Conservation (phyloP, 1,284 basidiomycete genomes). For the Boletus sp. region DNA sequence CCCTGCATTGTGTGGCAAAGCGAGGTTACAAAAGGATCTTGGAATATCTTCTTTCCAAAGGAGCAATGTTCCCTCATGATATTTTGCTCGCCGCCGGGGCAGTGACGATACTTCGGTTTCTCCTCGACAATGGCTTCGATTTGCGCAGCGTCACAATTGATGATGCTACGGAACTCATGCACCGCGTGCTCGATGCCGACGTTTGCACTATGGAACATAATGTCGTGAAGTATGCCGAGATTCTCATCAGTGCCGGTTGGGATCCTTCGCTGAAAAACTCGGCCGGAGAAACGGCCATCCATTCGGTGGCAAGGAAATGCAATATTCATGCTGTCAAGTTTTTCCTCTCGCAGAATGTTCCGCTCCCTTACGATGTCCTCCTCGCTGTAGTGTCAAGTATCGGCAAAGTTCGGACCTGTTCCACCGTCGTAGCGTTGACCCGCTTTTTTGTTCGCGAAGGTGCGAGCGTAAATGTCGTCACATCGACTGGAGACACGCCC, state of each 20-base stretch:
- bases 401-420: not conserved
- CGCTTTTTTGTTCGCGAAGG: constrained; percentile 2
- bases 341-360: not conserved
- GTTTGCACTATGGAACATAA: not conserved
- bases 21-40: not conserved
- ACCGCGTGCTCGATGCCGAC: not conserved
- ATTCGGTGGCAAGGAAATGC: not conserved
- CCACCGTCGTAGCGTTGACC: not conserved
- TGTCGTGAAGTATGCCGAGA: not conserved
- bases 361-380: not conserved
- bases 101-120: not conserved
- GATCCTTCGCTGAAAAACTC: not conserved
- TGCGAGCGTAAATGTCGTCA: not conserved
- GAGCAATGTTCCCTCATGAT: not conserved
- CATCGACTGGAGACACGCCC: not conserved
- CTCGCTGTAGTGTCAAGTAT: not conserved
- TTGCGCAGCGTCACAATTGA: not conserved
- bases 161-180: not conserved
- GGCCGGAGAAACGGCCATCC: not conserved
- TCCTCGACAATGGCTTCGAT: not conserved
- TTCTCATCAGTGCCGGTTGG: constrained; percentile 3
- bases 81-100: not conserved
- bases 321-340: not conserved
- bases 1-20: not conserved
- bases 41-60: not conserved